A percentile compares a stretch with the other conserved stretches of the same genome.
Evolutionary conservation across 163 green algal genomes (phyloP).

Genomic region (Prototheca stagnorum): DNA sequence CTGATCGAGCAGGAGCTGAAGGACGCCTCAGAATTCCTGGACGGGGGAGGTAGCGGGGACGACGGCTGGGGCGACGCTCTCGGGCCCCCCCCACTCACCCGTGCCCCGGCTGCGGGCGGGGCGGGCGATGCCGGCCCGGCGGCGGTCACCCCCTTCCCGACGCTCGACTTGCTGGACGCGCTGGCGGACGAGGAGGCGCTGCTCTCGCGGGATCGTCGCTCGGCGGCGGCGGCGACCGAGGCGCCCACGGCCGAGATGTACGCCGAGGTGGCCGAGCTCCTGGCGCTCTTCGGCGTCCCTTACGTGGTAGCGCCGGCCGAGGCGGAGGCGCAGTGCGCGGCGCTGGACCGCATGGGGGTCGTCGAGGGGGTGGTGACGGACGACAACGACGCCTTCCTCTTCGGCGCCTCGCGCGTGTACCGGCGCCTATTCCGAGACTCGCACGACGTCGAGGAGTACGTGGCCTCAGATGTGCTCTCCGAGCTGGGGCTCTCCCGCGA

Average conservation of each 20-base stretch:
- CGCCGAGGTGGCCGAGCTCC: slow-evolving; percentile 54
- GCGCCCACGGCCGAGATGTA: slow-evolving; percentile 66
- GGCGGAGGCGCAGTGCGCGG: slow-evolving; percentile 93
- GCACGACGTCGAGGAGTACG: slow-evolving; percentile 92
- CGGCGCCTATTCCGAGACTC: slow-evolving; percentile 56
- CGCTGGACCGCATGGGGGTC: slow-evolving; percentile 61
- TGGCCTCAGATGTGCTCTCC: slow-evolving; percentile 41
- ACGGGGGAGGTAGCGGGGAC: too few species aligned
- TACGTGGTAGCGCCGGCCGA: slow-evolving; percentile 84
- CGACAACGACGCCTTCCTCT: slow-evolving; percentile 86
- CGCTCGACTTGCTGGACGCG: slow-evolving; percentile 4
- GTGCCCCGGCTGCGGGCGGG: too few species aligned
- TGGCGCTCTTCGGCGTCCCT: slow-evolving; percentile 86
- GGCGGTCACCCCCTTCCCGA: background rate
- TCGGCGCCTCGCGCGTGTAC: slow-evolving; percentile 71
- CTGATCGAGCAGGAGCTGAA: slow-evolving; percentile 1
- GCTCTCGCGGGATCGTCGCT: slow-evolving; percentile 10
- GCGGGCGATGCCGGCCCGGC: too few species aligned
- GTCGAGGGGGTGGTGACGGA: slow-evolving; percentile 87
- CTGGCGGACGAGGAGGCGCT: background rate
- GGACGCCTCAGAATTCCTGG: too few species aligned
- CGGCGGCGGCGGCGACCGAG: slow-evolving; percentile 16
- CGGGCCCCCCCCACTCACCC: too few species aligned
- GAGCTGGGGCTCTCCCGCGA: slow-evolving; percentile 68
- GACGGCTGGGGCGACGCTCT: too few species aligned